Percentiles rank a stretch among this genome's conserved stretches.
These are phyloP conservation scores for Lagerstroemia speciosa DNA, from an alignment of 345 rosid species.

Conservation along the genomic window DNA sequence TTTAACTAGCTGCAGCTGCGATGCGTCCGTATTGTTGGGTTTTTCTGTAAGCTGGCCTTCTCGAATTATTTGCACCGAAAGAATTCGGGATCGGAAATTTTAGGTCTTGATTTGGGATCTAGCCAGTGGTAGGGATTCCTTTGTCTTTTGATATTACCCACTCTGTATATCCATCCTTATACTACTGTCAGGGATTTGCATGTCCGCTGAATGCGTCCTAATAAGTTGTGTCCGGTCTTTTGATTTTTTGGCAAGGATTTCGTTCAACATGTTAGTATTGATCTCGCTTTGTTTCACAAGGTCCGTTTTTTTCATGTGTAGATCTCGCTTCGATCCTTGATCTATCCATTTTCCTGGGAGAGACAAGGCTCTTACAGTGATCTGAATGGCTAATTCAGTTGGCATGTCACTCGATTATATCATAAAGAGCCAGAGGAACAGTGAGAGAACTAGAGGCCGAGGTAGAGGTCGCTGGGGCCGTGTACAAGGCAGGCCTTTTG, in stretches of 20 bases:
- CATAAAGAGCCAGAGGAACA: constrained; percentile 48
- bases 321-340: constrained; percentile 12
- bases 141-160: background rate
- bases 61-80: background rate
- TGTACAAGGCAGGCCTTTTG: constrained; percentile 31
- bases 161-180: background rate
- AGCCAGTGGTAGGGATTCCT: background rate
- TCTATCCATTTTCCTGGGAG: background rate
- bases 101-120: background rate
- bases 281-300: background rate
- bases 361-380: constrained; percentile 7
- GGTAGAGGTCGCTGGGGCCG: constrained; percentile 51
- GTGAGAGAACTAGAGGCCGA: constrained; percentile 48
- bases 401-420: constrained; percentile 88
- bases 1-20: background rate
- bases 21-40: background rate
- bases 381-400: constrained; percentile 50
- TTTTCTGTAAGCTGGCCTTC: background rate
- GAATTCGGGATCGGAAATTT: background rate
- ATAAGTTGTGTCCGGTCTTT: background rate
- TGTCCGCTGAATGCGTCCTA: too few species aligned
- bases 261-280: background rate
- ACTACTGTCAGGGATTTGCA: background rate
- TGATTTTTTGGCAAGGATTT: background rate
- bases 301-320: background rate